phyloP scores from a whole-genome alignment of 768 basidiomycete species.

The Pisolithus tinctorius region DNA sequence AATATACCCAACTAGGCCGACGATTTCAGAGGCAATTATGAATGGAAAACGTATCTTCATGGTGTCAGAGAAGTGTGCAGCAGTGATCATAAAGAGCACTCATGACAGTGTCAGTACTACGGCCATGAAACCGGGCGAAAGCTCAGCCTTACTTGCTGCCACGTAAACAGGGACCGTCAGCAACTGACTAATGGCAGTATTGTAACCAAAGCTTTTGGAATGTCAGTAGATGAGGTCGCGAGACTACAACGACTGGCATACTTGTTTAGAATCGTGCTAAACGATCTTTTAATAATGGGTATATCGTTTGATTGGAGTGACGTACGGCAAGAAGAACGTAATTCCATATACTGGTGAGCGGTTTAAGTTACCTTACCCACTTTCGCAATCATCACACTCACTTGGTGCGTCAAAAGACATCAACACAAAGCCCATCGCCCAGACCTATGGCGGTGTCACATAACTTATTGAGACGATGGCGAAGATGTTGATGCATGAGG shows the following conservation, averaged over 20 bases:
- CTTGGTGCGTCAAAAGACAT: conserved; percentile 54
- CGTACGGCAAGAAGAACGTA: conserved; percentile 65
- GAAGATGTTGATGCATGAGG: too few species aligned
- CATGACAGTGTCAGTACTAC: not conserved
- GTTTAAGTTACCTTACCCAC: not conserved
- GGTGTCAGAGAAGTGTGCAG: conserved; percentile 55
- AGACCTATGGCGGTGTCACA: not conserved
- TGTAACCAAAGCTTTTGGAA: conserved; percentile 45
- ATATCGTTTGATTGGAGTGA: conserved; percentile 4
- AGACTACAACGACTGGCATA: not conserved
- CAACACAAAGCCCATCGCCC: conserved; percentile 32
- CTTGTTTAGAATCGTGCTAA: not conserved
- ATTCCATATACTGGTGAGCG: conserved; percentile 52
- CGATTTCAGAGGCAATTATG: conserved; percentile 42
- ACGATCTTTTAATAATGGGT: not conserved
- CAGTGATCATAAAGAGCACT: conserved; percentile 41
- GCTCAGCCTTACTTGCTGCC: conserved; percentile 41
- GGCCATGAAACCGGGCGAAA: not conserved
- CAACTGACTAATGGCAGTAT: conserved; percentile 50
- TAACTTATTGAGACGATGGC: not conserved
- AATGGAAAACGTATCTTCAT: conserved; percentile 49
- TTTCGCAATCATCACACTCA: conserved; percentile 29
- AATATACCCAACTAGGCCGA: conserved; percentile 51
- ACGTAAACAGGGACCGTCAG: conserved; percentile 61
- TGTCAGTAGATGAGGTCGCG: not conserved